Evolutionary conservation across 2,329 filamentous ascomycete species (phyloP).

Genomic region (Sarocladiaceae sp.): DNA sequence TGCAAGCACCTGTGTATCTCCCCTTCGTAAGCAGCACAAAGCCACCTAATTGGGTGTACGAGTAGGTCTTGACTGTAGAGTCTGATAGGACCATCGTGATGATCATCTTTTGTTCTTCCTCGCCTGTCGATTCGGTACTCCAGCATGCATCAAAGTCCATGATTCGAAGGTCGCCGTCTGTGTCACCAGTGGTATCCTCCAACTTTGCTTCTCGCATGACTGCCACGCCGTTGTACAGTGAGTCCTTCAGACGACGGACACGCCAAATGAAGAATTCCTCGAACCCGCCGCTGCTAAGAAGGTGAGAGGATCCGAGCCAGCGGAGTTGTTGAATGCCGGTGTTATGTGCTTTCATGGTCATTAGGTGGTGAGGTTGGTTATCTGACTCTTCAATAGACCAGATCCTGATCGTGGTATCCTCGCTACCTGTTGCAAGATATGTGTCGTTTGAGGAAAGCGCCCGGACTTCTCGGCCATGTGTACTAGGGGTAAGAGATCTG

Average conservation of each 20-base stretch:
- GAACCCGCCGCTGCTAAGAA: constrained; percentile 82
- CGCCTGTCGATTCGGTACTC: constrained; percentile 16
- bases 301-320: constrained; percentile 65
- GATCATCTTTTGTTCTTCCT: constrained; percentile 35
- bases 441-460: constrained; percentile 39
- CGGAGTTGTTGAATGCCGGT: constrained; percentile 77
- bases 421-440: constrained; percentile 64
- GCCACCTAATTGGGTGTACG: constrained; percentile 34
- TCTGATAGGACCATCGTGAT: constrained; percentile 80
- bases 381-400: constrained; percentile 43
- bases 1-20: constrained; percentile 67
- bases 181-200: constrained; percentile 37
- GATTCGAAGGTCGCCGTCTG: constrained; percentile 68
- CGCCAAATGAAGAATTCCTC: constrained; percentile 91
- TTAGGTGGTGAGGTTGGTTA: constrained; percentile 40
- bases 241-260: constrained; percentile 47
- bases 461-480: constrained; percentile 80
- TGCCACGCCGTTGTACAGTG: constrained; percentile 44
- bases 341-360: constrained; percentile 71
- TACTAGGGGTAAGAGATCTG: constrained; percentile 56
- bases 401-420: constrained; percentile 70
- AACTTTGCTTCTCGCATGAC: constrained; percentile 54
- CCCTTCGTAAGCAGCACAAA: constrained; percentile 51
- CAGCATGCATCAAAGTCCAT: constrained; percentile 66
- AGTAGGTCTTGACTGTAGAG: constrained; percentile 65